Evolutionary conservation across 768 basidiomycete genomes (phyloP).

Genomic region (Clitopilus passeckerianus): DNA sequence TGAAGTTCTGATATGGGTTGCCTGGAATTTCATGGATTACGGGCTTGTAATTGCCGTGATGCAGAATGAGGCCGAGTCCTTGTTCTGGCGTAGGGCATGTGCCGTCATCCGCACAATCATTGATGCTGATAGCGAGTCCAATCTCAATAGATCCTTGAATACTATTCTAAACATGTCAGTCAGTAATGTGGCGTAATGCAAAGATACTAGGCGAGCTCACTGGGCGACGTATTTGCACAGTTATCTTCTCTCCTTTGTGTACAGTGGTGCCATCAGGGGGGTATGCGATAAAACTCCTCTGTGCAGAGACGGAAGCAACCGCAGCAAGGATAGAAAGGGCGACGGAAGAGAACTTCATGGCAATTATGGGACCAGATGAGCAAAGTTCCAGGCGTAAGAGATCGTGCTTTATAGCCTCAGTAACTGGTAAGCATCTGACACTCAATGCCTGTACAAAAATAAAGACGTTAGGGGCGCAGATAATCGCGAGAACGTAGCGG

Average conservation of each 20-base stretch:
- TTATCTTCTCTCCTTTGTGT: slow-evolving; percentile 20
- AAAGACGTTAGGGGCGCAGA: not conserved
- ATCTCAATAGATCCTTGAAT: slow-evolving; percentile 19
- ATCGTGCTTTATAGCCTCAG: not conserved
- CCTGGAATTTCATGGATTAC: slow-evolving; percentile 9
- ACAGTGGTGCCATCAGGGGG: slow-evolving; percentile 23
- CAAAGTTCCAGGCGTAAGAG: not conserved
- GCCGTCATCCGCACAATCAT: slow-evolving; percentile 12
- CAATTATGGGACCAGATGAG: not conserved
- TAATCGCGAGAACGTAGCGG: not conserved
- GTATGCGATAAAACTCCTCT: slow-evolving; percentile 21
- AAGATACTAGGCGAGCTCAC: slow-evolving; percentile 11
- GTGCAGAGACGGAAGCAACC: slow-evolving; percentile 6
- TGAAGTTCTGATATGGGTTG: slow-evolving; percentile 24
- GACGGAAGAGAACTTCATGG: slow-evolving; percentile 9
- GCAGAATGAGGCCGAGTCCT: slow-evolving; percentile 24
- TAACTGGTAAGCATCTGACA: not conserved
- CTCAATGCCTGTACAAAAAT: not conserved
- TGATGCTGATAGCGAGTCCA: slow-evolving; percentile 25
- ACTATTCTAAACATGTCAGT: slow-evolving; percentile 7
- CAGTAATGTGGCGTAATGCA: no score
- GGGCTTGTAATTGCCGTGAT: slow-evolving; percentile 26
- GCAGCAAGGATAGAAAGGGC: slow-evolving; percentile 7
- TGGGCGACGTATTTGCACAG: slow-evolving; percentile 30
- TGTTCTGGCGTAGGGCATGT: slow-evolving; percentile 19